phyloP scores from a whole-genome alignment of 2,329 filamentous ascomycete genomes.

The Xylaria digitata region DNA sequence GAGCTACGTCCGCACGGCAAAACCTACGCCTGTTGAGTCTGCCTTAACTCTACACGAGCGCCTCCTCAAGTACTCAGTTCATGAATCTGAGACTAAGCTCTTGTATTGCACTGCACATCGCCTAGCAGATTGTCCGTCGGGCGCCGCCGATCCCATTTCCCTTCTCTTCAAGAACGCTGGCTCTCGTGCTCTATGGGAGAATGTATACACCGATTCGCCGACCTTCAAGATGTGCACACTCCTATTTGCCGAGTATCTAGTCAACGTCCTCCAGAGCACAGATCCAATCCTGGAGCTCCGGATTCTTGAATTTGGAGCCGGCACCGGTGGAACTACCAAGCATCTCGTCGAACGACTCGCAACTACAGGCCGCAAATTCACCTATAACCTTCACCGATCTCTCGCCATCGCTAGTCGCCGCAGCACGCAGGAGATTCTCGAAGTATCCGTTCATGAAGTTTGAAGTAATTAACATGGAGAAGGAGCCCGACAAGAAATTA shows the following conservation, averaged over 20 bases:
- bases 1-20: slow-evolving; percentile 26
- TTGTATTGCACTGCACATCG: slow-evolving; percentile 1
- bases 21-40: neutral
- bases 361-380: slow-evolving; percentile 42
- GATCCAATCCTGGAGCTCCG: neutral
- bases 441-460: slow-evolving; percentile 44
- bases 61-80: neutral
- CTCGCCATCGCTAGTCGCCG: slow-evolving; percentile 49
- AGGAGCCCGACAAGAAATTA: slow-evolving; percentile 37
- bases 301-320: slow-evolving; percentile 24
- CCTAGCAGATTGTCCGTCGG: slow-evolving; percentile 9
- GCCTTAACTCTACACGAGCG: neutral
- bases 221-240: slow-evolving; percentile 38
- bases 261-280: neutral
- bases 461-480: slow-evolving; percentile 49
- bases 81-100: neutral
- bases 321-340: slow-evolving; percentile 43
- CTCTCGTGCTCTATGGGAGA: slow-evolving; percentile 22
- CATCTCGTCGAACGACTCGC: slow-evolving; percentile 48
- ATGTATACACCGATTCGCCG: slow-evolving; percentile 51
- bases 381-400: slow-evolving; percentile 59
- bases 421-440: slow-evolving; percentile 44
- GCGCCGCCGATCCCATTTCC: slow-evolving; percentile 13
- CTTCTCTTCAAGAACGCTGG: slow-evolving; percentile 46
- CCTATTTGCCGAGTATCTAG: slow-evolving; percentile 43